Conservation (phyloP, 768 basidiomycete species). For the Coprinopsis strossmayeri region DNA sequence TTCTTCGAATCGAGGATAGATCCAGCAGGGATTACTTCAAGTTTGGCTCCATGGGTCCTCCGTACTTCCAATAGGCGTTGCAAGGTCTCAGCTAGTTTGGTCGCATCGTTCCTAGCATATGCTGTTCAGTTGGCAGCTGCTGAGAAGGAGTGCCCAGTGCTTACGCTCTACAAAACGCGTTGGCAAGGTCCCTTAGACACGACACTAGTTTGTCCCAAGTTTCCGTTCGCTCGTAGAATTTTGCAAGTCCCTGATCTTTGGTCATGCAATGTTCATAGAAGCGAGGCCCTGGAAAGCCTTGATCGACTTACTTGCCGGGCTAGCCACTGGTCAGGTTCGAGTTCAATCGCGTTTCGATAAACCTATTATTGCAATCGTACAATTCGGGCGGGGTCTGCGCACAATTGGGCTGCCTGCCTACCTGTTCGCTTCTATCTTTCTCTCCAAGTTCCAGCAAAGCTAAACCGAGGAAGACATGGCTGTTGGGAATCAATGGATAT, state of each 20-base stretch:
- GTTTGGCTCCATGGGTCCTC: conserved; percentile 50
- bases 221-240: conserved; percentile 60
- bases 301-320: conserved; percentile 71
- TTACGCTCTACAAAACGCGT: conserved; percentile 54
- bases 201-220: conserved; percentile 54
- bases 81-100: conserved; percentile 74
- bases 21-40: too few species aligned
- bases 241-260: conserved; percentile 53
- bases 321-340: conserved; percentile 62
- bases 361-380: conserved; percentile 32
- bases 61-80: conserved; percentile 70
- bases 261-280: conserved; percentile 7
- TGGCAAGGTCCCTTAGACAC: conserved; percentile 48
- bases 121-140: too few species aligned
- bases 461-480: conserved; percentile 81
- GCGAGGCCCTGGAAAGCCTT: conserved; percentile 6
- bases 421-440: conserved; percentile 76
- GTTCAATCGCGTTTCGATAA: conserved; percentile 69
- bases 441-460: conserved; percentile 73
- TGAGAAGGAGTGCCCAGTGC: too few species aligned
- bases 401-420: conserved; percentile 30
- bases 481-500: too few species aligned
- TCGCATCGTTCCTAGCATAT: conserved; percentile 56
- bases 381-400: neutral
- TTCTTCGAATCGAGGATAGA: too few species aligned